Conservation (phyloP, 495 filamentous ascomycete genomes). For the Neohortaea acidophila region DNA sequence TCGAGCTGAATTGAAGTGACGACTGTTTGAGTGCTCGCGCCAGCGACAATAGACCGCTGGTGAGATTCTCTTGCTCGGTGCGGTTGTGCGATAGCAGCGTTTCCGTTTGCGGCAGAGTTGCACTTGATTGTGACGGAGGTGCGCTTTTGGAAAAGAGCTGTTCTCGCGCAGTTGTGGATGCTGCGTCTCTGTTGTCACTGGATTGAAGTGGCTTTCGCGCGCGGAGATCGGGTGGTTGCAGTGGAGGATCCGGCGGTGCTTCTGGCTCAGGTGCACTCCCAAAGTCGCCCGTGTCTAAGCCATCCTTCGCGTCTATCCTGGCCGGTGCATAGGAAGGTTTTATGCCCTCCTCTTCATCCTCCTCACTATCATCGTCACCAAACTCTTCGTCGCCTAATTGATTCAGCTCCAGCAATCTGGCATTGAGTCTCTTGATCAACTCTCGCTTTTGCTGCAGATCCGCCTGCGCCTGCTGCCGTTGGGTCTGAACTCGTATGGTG, state of each 20-base stretch:
- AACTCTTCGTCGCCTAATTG: conserved; percentile 32
- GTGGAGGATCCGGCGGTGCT: not conserved
- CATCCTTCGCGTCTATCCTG: conserved; percentile 8
- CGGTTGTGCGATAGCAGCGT: conserved; percentile 57
- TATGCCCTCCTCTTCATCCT: conserved; percentile 3
- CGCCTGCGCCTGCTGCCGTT: conserved; percentile 49
- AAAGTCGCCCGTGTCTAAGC: conserved; percentile 17
- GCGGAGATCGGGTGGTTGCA: conserved; percentile 20
- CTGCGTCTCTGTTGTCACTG: conserved; percentile 10
- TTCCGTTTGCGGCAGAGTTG: conserved; percentile 32
- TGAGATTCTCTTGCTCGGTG: conserved; percentile 70
- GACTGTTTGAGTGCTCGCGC: conserved; percentile 64
- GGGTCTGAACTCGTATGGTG: conserved; percentile 45
- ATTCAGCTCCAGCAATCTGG: conserved; percentile 32
- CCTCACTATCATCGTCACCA: conserved; percentile 14
- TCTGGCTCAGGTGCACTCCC: not conserved
- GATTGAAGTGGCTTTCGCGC: conserved; percentile 16
- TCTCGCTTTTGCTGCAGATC: conserved; percentile 52
- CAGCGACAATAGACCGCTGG: conserved; percentile 59
- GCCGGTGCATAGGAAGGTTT: conserved; percentile 23
- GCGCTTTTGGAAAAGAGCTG: conserved; percentile 18
- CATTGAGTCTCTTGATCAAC: conserved; percentile 28
- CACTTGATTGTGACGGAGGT: conserved; percentile 6
- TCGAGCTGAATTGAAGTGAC: conserved; percentile 50
- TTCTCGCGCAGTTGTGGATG: conserved; percentile 17